Evolutionary conservation across 1,284 basidiomycete genomes (phyloP).

Genomic region (Tylopilus orsonianus): DNA sequence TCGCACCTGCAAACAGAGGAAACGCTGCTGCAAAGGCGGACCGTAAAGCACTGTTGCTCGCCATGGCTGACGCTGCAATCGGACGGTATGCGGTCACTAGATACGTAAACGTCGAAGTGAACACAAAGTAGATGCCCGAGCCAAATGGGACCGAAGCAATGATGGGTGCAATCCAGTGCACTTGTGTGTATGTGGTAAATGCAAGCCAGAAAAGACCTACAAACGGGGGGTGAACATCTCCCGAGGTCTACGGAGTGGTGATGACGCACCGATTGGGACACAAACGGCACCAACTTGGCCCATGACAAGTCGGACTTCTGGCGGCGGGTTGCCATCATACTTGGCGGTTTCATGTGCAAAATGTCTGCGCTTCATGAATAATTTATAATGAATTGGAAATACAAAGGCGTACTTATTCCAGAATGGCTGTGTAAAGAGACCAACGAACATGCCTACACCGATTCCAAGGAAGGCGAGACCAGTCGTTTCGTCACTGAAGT

Average conservation of each 20-base stretch:
- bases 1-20: conserved; percentile 64
- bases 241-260: not conserved
- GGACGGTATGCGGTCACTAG: conserved; percentile 73
- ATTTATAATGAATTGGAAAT: not conserved
- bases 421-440: conserved; percentile 46
- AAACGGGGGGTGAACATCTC: not conserved
- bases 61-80: conserved; percentile 77
- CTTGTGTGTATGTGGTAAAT: conserved; percentile 63
- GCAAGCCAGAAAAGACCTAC: conserved; percentile 70
- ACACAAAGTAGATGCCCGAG: conserved; percentile 58
- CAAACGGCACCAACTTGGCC: conserved; percentile 70
- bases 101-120: conserved; percentile 71
- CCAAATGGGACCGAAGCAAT: conserved; percentile 65
- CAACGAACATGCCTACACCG: conserved; percentile 56
- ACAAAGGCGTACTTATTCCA: conserved; percentile 47
- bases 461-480: conserved; percentile 66
- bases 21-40: conserved; percentile 70
- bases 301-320: conserved; percentile 67
- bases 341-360: conserved; percentile 33
- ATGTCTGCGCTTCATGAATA: conserved; percentile 22
- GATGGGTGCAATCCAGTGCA: conserved; percentile 76
- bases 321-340: conserved; percentile 54
- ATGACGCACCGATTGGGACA: conserved; percentile 52
- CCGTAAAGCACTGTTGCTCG: conserved; percentile 68
- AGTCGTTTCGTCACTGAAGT: conserved; percentile 49